A percentile compares a stretch with the other conserved stretches of the same genome.
phyloP scores from a whole-genome alignment of 2,329 filamentous ascomycete species.

The Apiospora koreana region DNA sequence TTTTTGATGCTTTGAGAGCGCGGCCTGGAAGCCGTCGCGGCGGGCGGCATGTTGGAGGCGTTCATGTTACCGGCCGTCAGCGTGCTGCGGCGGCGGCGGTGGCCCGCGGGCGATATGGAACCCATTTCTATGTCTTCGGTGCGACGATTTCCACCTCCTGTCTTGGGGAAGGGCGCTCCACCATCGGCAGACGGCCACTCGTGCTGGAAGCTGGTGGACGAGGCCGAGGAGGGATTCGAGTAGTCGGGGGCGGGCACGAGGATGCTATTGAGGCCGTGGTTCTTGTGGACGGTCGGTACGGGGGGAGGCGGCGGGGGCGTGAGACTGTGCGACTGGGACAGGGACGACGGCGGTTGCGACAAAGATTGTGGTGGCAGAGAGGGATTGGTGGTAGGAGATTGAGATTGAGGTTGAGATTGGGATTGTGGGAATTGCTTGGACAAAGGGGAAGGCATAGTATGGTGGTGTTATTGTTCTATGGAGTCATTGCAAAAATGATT shows the following conservation, averaged over 20 bases:
- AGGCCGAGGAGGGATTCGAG: constrained; percentile 32
- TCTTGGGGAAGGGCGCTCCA: constrained; percentile 23
- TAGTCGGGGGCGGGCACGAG: constrained; percentile 25
- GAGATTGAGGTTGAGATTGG: not conserved
- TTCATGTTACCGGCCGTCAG: constrained; percentile 41
- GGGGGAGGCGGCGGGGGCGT: constrained; percentile 9
- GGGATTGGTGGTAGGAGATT: no score
- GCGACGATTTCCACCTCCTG: constrained; percentile 26
- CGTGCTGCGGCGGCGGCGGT: constrained; percentile 58
- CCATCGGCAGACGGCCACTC: constrained; percentile 30
- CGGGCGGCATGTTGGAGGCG: constrained; percentile 16
- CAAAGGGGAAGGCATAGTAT: constrained; percentile 17
- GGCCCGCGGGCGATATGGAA: constrained; percentile 47
- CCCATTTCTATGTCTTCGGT: constrained; percentile 57
- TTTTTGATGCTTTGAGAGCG: constrained; percentile 30
- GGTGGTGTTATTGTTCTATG: constrained; percentile 5
- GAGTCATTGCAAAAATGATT: not conserved
- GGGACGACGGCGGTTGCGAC: not conserved
- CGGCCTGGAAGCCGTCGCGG: constrained; percentile 26
- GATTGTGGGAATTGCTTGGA: constrained; percentile 10
- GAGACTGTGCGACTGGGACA: constrained; percentile 6
- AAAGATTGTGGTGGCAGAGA: not conserved
- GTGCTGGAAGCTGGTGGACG: constrained; percentile 36
- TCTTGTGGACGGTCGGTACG: constrained; percentile 2
- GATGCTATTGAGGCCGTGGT: constrained; percentile 24